Percentiles rank a stretch among this genome's conserved stretches.
These are phyloP conservation scores for Jasminum sambac DNA, from an alignment of 257 asterid species.

Conservation along the genomic window DNA sequence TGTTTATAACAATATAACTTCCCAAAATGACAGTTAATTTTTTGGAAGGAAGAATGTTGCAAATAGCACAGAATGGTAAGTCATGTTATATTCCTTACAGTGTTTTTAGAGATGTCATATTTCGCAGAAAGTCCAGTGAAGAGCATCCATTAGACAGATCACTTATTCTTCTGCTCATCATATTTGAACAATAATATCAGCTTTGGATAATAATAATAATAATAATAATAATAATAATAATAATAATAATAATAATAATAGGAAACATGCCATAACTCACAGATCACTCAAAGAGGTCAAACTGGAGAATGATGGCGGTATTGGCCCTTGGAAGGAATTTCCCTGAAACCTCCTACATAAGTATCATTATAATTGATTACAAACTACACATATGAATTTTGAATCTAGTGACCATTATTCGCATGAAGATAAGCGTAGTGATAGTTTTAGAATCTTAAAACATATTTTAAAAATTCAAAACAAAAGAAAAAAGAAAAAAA, in stretches of 20 bases:
- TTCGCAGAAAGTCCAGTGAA: slow-evolving; percentile 58
- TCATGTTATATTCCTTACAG: slow-evolving; percentile 32
- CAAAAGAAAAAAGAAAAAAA: too few relatives aligned
- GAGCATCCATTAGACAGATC: slow-evolving; percentile 71
- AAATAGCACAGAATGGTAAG: background rate
- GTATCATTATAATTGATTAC: slow-evolving; percentile 14
- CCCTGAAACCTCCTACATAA: slow-evolving; percentile 73
- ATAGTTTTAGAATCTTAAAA: background rate
- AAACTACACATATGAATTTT: background rate
- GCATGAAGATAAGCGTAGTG: background rate
- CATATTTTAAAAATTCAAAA: too few relatives aligned
- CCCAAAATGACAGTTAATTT: background rate
- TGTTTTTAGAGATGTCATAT: slow-evolving; percentile 41
- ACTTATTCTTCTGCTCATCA: slow-evolving; percentile 66
- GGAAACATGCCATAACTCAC: slow-evolving; percentile 25
- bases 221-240: background rate
- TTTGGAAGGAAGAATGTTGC: background rate
- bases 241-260: background rate
- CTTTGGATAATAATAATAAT: background rate
- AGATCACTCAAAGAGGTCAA: slow-evolving; percentile 36
- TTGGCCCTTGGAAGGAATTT: slow-evolving; percentile 73
- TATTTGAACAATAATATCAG: slow-evolving; percentile 22
- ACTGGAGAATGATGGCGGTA: slow-evolving; percentile 58
- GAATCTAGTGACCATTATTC: background rate
- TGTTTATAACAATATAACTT: background rate